A percentile compares a stretch with the other conserved stretches of the same genome.
Evolutionary conservation across 257 asterid genomes (phyloP).

Genomic region (Nemophila menziesii): DNA sequence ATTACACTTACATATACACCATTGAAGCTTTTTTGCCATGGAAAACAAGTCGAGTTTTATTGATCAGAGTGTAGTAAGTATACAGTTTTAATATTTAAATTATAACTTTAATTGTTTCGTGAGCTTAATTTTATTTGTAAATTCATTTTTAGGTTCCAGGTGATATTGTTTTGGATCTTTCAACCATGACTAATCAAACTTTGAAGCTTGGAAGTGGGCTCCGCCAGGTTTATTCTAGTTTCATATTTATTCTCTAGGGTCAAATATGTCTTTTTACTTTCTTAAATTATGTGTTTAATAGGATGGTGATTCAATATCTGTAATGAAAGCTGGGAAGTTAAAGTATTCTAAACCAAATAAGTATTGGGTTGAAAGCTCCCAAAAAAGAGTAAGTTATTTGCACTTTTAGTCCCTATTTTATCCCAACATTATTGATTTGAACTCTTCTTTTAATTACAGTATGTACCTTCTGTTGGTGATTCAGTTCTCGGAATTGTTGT

Average conservation of each 20-base stretch:
- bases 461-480: constrained; percentile 74
- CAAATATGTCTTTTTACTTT: neutral
- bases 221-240: constrained; percentile 52
- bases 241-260: neutral
- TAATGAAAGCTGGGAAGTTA: constrained; percentile 60
- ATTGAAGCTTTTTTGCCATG: neutral
- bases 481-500: constrained; percentile 82
- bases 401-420: too few relatives aligned
- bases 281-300: constrained; percentile 15
- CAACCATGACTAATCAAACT: constrained; percentile 54
- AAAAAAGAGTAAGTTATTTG: constrained; percentile 57
- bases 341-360: constrained; percentile 75
- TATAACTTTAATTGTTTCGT: neutral
- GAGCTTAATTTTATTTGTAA: neutral
- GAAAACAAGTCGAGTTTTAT: constrained; percentile 4
- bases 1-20: neutral
- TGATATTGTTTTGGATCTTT: constrained; percentile 80
- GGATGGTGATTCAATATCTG: constrained; percentile 68
- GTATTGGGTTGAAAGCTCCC: constrained; percentile 91
- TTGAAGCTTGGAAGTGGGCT: constrained; percentile 92
- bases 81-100: neutral
- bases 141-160: constrained; percentile 57
- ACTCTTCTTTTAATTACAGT: constrained; percentile 40
- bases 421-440: constrained; percentile 3
- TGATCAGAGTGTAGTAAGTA: constrained; percentile 5